phyloP scores from a whole-genome alignment of 805 yeast genomes.

The Ogataea philodendri region DNA sequence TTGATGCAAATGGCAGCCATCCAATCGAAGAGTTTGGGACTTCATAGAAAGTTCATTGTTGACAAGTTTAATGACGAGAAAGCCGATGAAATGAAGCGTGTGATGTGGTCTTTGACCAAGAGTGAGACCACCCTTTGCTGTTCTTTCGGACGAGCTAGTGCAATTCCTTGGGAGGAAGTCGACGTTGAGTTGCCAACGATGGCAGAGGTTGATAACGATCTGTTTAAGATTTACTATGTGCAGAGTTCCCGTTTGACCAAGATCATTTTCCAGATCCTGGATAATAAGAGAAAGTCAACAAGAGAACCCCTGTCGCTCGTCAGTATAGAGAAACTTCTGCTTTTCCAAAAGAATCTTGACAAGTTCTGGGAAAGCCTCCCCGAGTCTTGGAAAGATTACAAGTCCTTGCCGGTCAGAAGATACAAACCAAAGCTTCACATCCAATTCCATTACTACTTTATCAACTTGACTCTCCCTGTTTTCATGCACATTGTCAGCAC shows the following conservation, averaged over 20 bases:
- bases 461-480: constrained; percentile 43
- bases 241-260: constrained; percentile 37
- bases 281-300: constrained; percentile 36
- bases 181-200: constrained; percentile 40
- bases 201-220: constrained; percentile 31
- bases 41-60: constrained; percentile 41
- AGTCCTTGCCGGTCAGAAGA: constrained; percentile 33
- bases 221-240: constrained; percentile 33
- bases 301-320: constrained; percentile 40
- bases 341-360: constrained; percentile 35
- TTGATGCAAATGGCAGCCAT: constrained; percentile 45
- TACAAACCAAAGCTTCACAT: constrained; percentile 43
- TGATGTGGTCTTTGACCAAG: constrained; percentile 46
- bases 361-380: constrained; percentile 37
- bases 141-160: constrained; percentile 46
- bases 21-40: constrained; percentile 48
- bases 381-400: constrained; percentile 33
- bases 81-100: constrained; percentile 40
- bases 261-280: constrained; percentile 40
- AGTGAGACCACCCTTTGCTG: constrained; percentile 41
- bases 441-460: constrained; percentile 41
- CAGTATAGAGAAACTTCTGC: constrained; percentile 41
- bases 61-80: constrained; percentile 34
- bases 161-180: constrained; percentile 44
- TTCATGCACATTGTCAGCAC: constrained; percentile 39